phyloP scores from a whole-genome alignment of 768 basidiomycete genomes.

The Trametes cubensis region DNA sequence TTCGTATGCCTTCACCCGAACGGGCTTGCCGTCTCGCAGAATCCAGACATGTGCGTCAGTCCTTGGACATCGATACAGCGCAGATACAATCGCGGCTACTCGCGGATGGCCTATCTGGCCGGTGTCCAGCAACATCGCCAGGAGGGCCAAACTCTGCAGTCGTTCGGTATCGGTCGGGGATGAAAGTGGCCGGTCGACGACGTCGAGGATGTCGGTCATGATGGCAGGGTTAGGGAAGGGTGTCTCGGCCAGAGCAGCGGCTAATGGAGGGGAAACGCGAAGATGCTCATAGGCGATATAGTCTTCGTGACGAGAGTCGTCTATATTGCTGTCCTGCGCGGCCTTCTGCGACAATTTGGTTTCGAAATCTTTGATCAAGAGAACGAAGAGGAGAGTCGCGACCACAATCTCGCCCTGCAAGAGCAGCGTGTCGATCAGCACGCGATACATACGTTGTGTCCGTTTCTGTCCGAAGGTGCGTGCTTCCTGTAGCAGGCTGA shows the following conservation, averaged over 20 bases:
- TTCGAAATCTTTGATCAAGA: conserved; percentile 68
- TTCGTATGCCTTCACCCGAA: conserved; percentile 30
- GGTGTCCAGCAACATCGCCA: conserved; percentile 55
- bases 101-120: conserved; percentile 49
- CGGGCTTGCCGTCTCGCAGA: conserved; percentile 15
- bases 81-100: conserved; percentile 48
- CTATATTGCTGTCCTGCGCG: background rate
- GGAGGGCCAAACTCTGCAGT: conserved; percentile 63
- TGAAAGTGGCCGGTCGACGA: conserved; percentile 32
- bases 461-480: conserved; percentile 57
- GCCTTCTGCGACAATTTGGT: conserved; percentile 23
- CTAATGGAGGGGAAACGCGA: background rate
- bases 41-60: conserved; percentile 31
- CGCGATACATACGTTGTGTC: conserved; percentile 61
- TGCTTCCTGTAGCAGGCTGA: conserved; percentile 55
- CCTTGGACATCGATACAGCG: conserved; percentile 46
- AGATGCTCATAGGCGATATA: conserved; percentile 11
- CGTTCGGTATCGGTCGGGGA: conserved; percentile 25
- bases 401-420: conserved; percentile 80
- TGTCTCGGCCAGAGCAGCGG: background rate
- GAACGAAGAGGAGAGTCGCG: conserved; percentile 70
- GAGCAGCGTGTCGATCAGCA: conserved; percentile 63
- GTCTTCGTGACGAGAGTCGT: background rate
- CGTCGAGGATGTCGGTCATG: conserved; percentile 32
- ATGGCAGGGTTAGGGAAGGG: conserved; percentile 15